Percentiles rank a stretch among this genome's conserved stretches.
phyloP scores from a whole-genome alignment of 495 filamentous ascomycete species.

The Hypoxylon fuscum region DNA sequence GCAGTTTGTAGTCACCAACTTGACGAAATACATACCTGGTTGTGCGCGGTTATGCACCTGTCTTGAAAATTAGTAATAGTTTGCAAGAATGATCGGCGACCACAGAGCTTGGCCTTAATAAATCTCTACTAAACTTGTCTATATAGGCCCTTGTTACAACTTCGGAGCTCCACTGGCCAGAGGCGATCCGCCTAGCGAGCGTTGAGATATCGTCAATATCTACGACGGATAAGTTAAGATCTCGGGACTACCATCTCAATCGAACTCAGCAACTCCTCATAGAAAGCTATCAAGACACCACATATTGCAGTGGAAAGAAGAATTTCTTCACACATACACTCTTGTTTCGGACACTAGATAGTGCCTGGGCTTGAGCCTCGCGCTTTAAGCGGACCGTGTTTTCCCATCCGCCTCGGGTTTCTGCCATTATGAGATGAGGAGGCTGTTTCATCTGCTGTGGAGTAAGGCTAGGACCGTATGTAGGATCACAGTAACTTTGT shows the following conservation, averaged over 20 bases:
- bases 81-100: neutral
- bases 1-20: slow-evolving; percentile 7
- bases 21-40: slow-evolving; percentile 37
- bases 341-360: slow-evolving; percentile 18
- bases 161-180: slow-evolving; percentile 54
- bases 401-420: slow-evolving; percentile 21
- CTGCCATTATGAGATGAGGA: slow-evolving; percentile 19
- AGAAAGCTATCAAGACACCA: neutral
- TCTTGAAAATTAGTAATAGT: slow-evolving; percentile 10
- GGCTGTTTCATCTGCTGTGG: no score
- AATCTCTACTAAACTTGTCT: slow-evolving; percentile 49
- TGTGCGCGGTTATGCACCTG: slow-evolving; percentile 30
- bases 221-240: slow-evolving; percentile 46
- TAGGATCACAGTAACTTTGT: no score
- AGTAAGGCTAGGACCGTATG: neutral
- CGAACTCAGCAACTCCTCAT: slow-evolving; percentile 24
- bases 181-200: slow-evolving; percentile 47
- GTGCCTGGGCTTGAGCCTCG: slow-evolving; percentile 22
- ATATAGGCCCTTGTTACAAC: slow-evolving; percentile 58
- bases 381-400: slow-evolving; percentile 32
- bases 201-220: slow-evolving; percentile 51
- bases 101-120: slow-evolving; percentile 15
- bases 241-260: slow-evolving; percentile 13
- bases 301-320: neutral
- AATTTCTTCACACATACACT: slow-evolving; percentile 15